Percentiles rank a stretch among this genome's conserved stretches.
These are phyloP conservation scores for Orbilia brochopaga DNA, from an alignment of 2,329 filamentous ascomycete genomes.

Conservation along the genomic window DNA sequence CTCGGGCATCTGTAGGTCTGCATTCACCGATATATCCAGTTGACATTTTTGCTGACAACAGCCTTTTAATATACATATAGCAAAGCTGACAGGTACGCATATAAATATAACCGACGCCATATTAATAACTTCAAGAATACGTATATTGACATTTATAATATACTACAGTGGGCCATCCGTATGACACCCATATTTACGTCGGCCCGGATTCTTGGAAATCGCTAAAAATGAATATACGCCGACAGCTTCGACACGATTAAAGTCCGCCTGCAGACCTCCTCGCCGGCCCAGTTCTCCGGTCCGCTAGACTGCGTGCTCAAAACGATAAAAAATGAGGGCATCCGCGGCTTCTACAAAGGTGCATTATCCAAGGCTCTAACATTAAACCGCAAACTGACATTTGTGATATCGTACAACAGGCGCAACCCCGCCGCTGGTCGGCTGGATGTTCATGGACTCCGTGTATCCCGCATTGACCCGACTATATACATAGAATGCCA, in stretches of 20 bases:
- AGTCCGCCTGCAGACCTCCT: conserved; percentile 88
- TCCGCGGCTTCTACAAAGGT: conserved; percentile 85
- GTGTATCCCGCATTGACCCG: conserved; percentile 59
- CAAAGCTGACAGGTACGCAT: conserved; percentile 43
- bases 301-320: conserved; percentile 83
- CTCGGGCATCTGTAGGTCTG: conserved; percentile 87
- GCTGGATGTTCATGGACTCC: conserved; percentile 98
- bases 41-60: conserved; percentile 62
- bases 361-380: neutral
- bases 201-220: neutral
- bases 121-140: no score
- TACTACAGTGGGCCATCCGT: conserved; percentile 66
- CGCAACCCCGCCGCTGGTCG: conserved; percentile 85
- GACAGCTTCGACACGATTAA: conserved; percentile 95
- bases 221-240: neutral
- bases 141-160: neutral
- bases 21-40: conserved; percentile 58
- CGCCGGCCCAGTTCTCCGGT: conserved; percentile 77
- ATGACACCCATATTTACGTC: conserved; percentile 53
- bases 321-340: conserved; percentile 83
- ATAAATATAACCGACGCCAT: no score
- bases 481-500: neutral
- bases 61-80: conserved; percentile 12
- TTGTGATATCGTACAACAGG: conserved; percentile 58
- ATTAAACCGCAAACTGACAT: no score